Base-by-base conservation (phyloP, 768 basidiomycete species). In the Dictyophora rubrovolvata region DNA sequence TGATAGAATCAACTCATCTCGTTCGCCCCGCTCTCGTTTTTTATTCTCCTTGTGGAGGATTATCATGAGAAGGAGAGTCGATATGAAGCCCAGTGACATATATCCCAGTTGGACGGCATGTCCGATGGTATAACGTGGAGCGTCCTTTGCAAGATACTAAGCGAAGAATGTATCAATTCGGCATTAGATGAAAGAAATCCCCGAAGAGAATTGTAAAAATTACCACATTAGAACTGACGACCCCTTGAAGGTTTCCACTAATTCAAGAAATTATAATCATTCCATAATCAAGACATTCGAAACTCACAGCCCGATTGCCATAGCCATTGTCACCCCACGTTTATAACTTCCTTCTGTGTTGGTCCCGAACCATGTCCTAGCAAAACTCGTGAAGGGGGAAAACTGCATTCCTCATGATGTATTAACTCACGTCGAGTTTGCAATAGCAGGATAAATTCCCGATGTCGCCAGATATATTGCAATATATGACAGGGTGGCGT, bases 321-420 rank as follows among this genome's bases (percentile, higher is more conserved):
- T 85, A 3, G 79, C 86, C 54, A 88, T 71, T 0, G 83, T 75
- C 6, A 87, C 83, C 63, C 82, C 82, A 37, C 87, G 83, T 68
- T 89, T 88, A 71, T 87, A 89, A 3, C 79, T 76, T 12, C 87
- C 86, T 70, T 88, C 85, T 12, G 84, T 76, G 65, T 86, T 89
- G 65, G 86, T 86, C 18, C 81, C 80, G 18, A 80, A 78, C 77
- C 78, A 80, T 4, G 79, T 74, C 61, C 78, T 73, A 20, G 50
- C n/a, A 23, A 53, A 54, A 46, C 18, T 20, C 21, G 21, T 46
- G 8, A 46, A 48, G 52, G 36, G 53, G 59, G n/a, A 42, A 37
- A 48, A 51, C 35, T 46, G 33, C 12, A 42, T 42, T 42, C 10
- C 36, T 5, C 50, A 3, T 7, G 23, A 53, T 28, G 28, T 7